Base-by-base conservation (phyloP, 2,329 filamentous ascomycete genomes). In the Talaromyces funiculosus region DNA sequence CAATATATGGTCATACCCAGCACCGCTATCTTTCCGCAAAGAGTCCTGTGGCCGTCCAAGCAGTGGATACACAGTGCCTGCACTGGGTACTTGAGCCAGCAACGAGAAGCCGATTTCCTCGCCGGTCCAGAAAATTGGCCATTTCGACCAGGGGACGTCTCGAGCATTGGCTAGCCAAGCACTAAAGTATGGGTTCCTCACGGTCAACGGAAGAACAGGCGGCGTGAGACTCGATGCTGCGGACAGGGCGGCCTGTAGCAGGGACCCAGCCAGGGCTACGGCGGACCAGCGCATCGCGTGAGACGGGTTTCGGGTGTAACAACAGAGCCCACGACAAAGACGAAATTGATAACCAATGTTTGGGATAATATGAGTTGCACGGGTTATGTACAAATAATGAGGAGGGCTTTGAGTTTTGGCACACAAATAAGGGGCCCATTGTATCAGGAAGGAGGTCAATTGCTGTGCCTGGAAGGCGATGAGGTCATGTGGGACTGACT, bases 121-220 rank as follows among this genome's bases (percentile, higher is more conserved):
- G 35, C 89, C 89, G 6, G 87, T 90, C 81, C 87, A 92, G 73
- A 92, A 92, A 73, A 93, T 93, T 24, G 91, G 91, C 91, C 91
- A 96, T 75, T 85, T 83, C 58, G 85, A 82, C 90, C 90, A 95
- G 1, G 91, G 91, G 49, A 82, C 81, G 60, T 88, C 83, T 66
- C 91, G 82, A 42, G 90, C 89, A 90, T 78, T 81, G 73, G 83
- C 67, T 43, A 89, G 78, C 88, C 89, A 91, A n/a, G 86, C 84
- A 70, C 85, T 91, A 4, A 94, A 77, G 68, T 93, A 94, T 1
- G 90, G 90, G 38, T 86, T 89, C 61, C 86, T 85, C 49, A 93
- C 90, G 33, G 88, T 87, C 54, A 94, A 75, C 18, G 90, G 90
- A 40, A 90, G 81, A 1, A 89, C 84, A 10, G 88, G 88, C 59